Evolutionary conservation across 306 rosid species (phyloP), one percentile per base, ranked within the genome.

Genomic region (Dryas drummondii): DNA sequence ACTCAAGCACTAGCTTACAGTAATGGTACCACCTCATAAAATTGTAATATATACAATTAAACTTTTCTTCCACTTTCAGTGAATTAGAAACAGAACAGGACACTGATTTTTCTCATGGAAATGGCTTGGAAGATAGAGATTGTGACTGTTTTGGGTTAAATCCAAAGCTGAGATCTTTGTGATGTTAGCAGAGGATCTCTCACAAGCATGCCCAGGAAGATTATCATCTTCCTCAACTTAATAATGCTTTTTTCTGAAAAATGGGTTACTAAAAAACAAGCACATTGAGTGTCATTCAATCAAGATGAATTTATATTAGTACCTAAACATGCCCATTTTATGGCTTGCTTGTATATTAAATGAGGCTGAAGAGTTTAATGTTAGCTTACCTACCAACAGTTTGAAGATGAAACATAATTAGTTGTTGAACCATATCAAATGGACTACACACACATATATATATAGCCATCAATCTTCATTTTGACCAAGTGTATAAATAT

Each of bases 351-450:
- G 40, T 42, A 7, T 40, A 54, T 75, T 73, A 42, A 32, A 19
- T 27, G 52, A 53, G 48, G 66, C 70, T 52, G 72, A 66, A 68
- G 68, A 69, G 60, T 77, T 65, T 71, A 17, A 80, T 80, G 80
- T 80, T 80, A 54, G 78, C 71, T 76, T 68, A 84, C 88, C 88
- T 72, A 85, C 86, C 82, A 80, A 76, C 84, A 79, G 57, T 61
- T 37, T 47, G 78, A 63, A 76, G 54, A 67, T 47, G 51, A 65
- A 82, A 75, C 86, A 81, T 85, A 71, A 79, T 83, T 75, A 79
- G 69, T 70, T 6, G 76, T 82, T 76, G 88, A 83, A 76, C 54
- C 68, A 59, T 61, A 44, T 57, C 19, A 62, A 59, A 66, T 17
- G 64, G 45, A 66, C 66, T 52, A 57, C 37, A 3, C 22, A 22